Conservation (phyloP, 164 flowering plant species). For the Saururus chinensis region DNA sequence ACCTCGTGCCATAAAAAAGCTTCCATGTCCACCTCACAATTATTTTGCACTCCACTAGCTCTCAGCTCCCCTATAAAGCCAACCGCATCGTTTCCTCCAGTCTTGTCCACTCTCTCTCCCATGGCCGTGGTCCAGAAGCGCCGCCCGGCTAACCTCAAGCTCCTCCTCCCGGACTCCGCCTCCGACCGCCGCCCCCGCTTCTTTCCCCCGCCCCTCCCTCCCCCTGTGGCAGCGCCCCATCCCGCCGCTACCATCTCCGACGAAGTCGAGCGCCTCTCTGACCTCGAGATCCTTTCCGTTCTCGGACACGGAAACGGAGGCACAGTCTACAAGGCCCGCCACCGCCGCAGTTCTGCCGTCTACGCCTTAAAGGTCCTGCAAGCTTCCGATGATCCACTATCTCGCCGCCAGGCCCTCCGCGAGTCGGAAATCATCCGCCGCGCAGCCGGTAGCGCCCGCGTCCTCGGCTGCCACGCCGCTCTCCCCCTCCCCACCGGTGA, state of each 20-base stretch:
- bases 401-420: constrained; percentile 44
- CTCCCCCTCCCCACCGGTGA: constrained; percentile 44
- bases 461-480: constrained; percentile 31
- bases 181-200: constrained; percentile 23
- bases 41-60: too few relatives aligned
- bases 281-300: constrained; percentile 39
- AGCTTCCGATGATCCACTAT: constrained; percentile 28
- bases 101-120: neutral
- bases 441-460: constrained; percentile 46
- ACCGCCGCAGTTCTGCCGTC: constrained; percentile 30
- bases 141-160: constrained; percentile 26
- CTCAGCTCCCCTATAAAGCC: neutral
- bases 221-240: constrained; percentile 6
- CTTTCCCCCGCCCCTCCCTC: constrained; percentile 33
- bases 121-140: constrained; percentile 47
- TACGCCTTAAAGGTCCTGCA: constrained; percentile 64
- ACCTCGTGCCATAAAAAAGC: too few relatives aligned
- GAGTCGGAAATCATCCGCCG: constrained; percentile 63
- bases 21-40: too few relatives aligned
- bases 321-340: constrained; percentile 65
- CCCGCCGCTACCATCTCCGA: neutral
- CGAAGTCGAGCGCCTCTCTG: constrained; percentile 16
- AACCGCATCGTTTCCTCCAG: neutral
- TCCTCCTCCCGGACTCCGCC: constrained; percentile 23
- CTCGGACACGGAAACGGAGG: constrained; percentile 84